Evolutionary conservation across 2,329 filamentous ascomycete species (phyloP).

Genomic region (Cercospora berteroae): DNA sequence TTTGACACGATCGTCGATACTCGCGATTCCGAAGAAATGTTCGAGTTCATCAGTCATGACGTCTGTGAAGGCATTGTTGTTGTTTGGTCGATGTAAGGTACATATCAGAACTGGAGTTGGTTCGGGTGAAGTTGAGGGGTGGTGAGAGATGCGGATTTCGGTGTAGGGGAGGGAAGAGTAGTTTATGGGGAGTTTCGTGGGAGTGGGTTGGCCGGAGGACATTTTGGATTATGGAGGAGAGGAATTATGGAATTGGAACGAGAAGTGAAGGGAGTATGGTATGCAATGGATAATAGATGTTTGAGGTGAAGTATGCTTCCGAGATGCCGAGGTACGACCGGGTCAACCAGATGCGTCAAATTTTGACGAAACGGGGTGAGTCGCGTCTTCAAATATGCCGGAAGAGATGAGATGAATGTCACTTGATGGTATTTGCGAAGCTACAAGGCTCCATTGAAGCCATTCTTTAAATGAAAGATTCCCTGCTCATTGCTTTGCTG

Average conservation of each 20-base stretch:
- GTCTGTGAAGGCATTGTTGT: conserved; percentile 28
- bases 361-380: not conserved
- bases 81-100: conserved; percentile 20
- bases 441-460: not conserved
- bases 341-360: not conserved
- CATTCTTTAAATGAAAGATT: not conserved
- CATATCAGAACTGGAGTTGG: conserved; percentile 24
- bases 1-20: conserved; percentile 26
- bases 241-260: too few species aligned
- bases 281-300: not conserved
- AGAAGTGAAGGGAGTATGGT: too few species aligned
- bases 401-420: not conserved
- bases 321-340: not conserved
- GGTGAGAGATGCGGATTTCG: conserved; percentile 26
- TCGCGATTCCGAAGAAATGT: conserved; percentile 25
- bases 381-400: not conserved
- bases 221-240: conserved; percentile 1
- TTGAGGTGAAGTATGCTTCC: not conserved
- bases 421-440: not conserved
- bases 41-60: conserved; percentile 28
- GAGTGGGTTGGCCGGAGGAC: conserved; percentile 7
- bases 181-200: not conserved
- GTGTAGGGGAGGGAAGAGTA: conserved; percentile 14
- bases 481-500: not conserved
- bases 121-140: conserved; percentile 19